Percentiles rank a stretch among this genome's conserved stretches.
Conservation (phyloP, 768 basidiomycete species). For the Mrakia hoshinonis region DNA sequence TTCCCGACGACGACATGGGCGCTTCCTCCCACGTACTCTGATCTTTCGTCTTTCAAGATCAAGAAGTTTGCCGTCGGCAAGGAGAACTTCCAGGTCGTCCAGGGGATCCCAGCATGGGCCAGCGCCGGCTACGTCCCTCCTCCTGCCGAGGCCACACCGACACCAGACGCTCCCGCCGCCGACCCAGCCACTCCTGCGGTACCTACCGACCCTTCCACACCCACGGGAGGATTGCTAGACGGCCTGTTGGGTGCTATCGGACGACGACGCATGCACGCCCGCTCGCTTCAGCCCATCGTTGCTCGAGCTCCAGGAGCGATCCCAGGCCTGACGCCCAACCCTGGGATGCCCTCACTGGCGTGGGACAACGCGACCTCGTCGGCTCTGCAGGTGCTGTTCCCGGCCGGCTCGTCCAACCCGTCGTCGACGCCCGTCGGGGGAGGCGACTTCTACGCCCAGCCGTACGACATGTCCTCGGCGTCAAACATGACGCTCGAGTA, state of each 20-base stretch:
- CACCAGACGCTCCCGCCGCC: not conserved
- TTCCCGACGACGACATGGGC: slow-evolving; percentile 3
- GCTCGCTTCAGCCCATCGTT: not conserved
- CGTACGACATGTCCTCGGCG: not conserved
- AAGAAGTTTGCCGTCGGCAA: slow-evolving; percentile 10
- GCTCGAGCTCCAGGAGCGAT: not conserved
- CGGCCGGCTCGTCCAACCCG: not conserved
- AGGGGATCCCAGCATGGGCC: slow-evolving; percentile 5
- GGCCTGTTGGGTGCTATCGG: not conserved
- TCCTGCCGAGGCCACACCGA: not conserved
- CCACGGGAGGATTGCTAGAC: not conserved
- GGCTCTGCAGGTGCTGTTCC: slow-evolving; percentile 6
- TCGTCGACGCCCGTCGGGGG: not conserved
- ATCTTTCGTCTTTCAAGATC: slow-evolving; percentile 12
- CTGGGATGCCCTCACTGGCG: not conserved
- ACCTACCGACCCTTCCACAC: too few relatives aligned
- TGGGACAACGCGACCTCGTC: slow-evolving; percentile 9
- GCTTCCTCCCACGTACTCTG: not conserved
- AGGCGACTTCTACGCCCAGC: slow-evolving; percentile 5
- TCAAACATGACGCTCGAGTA: slow-evolving; percentile 16
- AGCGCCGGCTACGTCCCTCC: not conserved
- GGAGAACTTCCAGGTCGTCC: slow-evolving; percentile 8
- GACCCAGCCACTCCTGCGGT: not conserved
- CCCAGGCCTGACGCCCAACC: not conserved
- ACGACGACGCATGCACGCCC: not conserved